Evolutionary conservation across 83 land plant genomes (phyloP), one percentile per base, ranked within the genome.

Genomic region (Isoetes engelmannii): DNA sequence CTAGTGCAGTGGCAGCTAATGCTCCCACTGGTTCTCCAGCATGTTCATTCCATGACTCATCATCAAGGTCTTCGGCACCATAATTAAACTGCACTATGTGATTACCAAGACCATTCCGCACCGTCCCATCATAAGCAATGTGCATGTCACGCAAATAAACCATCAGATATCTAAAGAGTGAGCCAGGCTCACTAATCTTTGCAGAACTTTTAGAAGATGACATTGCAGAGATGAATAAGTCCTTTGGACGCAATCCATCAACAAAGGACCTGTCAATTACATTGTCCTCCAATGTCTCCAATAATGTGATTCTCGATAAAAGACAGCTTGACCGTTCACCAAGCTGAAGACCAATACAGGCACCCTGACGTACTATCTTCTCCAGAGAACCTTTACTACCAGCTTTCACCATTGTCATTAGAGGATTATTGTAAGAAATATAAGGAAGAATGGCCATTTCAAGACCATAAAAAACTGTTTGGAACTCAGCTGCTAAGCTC

Each of bases 11-110:
- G 9, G 93, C 99, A 70, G 99, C 99, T 44, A 94, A 77, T 5
- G 84, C 83, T 6, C 99, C 99, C 65, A 94, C 99, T 70, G 99
- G 87, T 62, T 94, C 99, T 6, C 99, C 99, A 67, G 99, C 80
- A 53, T 74, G 79, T 57, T 28, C 37, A 0, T 28, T 28, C 37
- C 37, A 28, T 28, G 37, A 0, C 37, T 28, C 37, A 28, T 28
- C 37, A 28, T 28, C 37, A 2, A 28, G 37, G 37, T 28, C 37
- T 28, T 28, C 37, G 0, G 37, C 68, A 15, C 69, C 74, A 71
- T 93, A 90, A 51, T 71, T 63, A 67, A 87, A 93, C 68, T 90
- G 96, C 42, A 90, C 68, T 28, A 93, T 59, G 51, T 81, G 86
- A 28, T 85, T 75, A 43, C 92, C 96, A 72, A 85, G 79, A 0